A percentile compares a stretch with the other conserved stretches of the same genome.
Evolutionary conservation across 228 moss, liverwort and hornwort genomes (phyloP).

Genomic region (Sphagnum magellanicum): DNA sequence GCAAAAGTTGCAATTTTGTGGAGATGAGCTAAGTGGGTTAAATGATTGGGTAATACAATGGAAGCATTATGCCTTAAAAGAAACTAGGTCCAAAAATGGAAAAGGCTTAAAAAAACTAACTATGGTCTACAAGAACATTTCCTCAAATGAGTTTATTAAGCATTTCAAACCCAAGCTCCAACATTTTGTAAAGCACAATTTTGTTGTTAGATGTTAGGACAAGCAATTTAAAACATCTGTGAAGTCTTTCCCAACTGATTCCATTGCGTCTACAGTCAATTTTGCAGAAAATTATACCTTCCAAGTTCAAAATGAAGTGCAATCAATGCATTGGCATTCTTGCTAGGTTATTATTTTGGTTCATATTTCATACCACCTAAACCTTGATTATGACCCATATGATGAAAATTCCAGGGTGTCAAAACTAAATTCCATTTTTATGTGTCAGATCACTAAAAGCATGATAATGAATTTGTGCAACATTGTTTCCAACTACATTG

Average conservation of each 20-base stretch:
- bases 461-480: not conserved
- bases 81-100: not conserved
- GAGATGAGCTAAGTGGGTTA: no score
- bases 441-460: not conserved
- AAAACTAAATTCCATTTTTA: not conserved
- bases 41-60: no score
- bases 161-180: not conserved
- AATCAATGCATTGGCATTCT: conserved; percentile 7
- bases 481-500: conserved; percentile 6
- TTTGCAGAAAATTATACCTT: conserved; percentile 8
- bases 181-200: not conserved
- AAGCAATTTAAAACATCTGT: not conserved
- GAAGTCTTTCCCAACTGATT: not conserved
- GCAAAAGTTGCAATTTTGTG: no score
- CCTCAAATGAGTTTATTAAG: not conserved
- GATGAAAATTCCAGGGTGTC: not conserved
- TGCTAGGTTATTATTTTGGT: not conserved
- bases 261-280: conserved; percentile 1
- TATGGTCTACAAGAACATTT: not conserved
- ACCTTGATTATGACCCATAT: not conserved
- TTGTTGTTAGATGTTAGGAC: not conserved
- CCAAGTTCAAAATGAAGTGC: conserved; percentile 8
- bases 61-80: no score
- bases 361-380: not conserved
- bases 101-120: not conserved